Evolutionary conservation across 352 stramenopile species (phyloP), one percentile per base, ranked within the genome.

Genomic region (Phytopythium cucurbitacearum): DNA sequence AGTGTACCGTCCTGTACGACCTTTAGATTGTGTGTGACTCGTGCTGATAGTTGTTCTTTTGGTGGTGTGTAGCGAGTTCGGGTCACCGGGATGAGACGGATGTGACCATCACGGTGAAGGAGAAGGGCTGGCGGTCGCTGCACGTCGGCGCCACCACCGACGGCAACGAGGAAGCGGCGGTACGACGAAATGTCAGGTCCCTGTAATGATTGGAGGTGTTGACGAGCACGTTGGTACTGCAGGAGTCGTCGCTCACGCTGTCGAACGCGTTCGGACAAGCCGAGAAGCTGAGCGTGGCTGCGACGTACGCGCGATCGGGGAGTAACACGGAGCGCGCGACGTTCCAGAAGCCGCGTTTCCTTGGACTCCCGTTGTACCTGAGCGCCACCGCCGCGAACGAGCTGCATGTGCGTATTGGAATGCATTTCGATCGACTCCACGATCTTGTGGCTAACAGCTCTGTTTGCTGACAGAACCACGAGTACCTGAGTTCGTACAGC

Each of bases 401-500:
- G 56, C 67, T 95, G n/a, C 77, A 89, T 51, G 76, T 87, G 64
- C 44, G 71, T 28, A 2, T 1, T 2, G 21, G 21, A 28, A 28
- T 2, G 21, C 21, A 28, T 28, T 28, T 44, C 10, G 2, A 15
- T 45, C 9, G 8, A n/a, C 16, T 10, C 15, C 10, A 12, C 40
- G 12, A 10, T 9, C 53, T 54, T 49, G 5, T 15, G 49, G 11
- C 8, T 36, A 40, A 56, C 38, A 7, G 1, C 40, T 55, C 16
- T 47, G 32, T 45, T 15, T 10, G 28, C 10, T 16, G 37, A 13
- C 50, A 89, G 72, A 95, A 89, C 60, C 80, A 93, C 62, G 87
- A 94, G 45, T 86, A 85, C 45, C 59, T 89, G 48, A 94, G 84
- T 59, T 96, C 87, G 41, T 96, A 95, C 74, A 93, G 83, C 53